Percentiles rank a stretch among this genome's conserved stretches.
Conservation (phyloP, 2,329 filamentous ascomycete species). For the Dactylonectria estremocensis region DNA sequence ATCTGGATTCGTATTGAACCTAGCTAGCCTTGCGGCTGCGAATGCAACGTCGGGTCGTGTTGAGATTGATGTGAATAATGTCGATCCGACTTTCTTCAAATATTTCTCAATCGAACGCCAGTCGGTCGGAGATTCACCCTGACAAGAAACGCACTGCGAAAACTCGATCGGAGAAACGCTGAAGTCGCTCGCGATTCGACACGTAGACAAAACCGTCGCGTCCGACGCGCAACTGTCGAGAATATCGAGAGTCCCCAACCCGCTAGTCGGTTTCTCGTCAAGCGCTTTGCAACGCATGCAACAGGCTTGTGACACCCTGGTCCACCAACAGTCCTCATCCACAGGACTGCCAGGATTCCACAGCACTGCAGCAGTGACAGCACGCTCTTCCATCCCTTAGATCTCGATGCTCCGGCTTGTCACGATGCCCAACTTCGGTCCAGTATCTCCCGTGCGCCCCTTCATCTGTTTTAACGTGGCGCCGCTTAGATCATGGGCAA, state of each 20-base stretch:
- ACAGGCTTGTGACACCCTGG: no score
- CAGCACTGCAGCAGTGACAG: background rate
- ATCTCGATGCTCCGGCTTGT: background rate
- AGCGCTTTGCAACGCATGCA: background rate
- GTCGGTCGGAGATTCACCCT: constrained; percentile 16
- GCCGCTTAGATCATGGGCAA: no score
- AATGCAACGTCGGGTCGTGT: no score
- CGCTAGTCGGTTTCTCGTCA: background rate
- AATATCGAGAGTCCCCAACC: background rate
- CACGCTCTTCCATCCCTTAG: background rate
- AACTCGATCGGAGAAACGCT: constrained; percentile 17
- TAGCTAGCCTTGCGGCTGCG: no score
- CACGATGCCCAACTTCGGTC: background rate
- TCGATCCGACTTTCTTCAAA: no score
- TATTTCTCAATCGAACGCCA: no score
- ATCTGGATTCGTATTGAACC: no score
- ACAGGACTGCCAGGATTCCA: background rate
- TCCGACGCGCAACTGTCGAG: background rate
- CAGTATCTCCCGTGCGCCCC: no score
- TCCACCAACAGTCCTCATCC: background rate
- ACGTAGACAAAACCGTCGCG: background rate
- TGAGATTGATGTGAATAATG: no score
- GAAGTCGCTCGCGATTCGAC: background rate
- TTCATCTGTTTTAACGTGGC: no score
- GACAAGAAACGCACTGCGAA: constrained; percentile 22